Evolutionary conservation across 192 early-diverging fungal genomes (phyloP).

Genomic region (Rhizophagus clarus): DNA sequence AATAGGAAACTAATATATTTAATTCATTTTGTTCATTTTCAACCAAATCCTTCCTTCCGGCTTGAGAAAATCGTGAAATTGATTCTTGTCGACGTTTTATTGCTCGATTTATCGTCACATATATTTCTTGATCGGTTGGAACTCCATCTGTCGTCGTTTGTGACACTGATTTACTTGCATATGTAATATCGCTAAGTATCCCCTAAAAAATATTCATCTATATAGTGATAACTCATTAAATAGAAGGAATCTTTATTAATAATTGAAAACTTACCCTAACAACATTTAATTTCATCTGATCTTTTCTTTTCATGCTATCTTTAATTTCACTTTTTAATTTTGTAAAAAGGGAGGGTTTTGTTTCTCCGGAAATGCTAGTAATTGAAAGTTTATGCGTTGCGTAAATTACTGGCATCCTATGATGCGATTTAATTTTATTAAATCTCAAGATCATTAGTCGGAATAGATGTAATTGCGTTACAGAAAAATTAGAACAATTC

Average conservation of each 20-base stretch:
- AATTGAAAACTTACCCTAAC: conserved; percentile 35
- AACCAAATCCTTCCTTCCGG: conserved; percentile 75
- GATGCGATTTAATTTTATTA: neutral
- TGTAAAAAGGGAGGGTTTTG: neutral
- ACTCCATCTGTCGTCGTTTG: conserved; percentile 41
- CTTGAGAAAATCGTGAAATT: conserved; percentile 61
- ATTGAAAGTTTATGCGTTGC: neutral
- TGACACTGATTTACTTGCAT: conserved; percentile 31
- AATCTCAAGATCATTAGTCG: neutral
- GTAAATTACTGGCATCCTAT: neutral
- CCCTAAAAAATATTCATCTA: neutral
- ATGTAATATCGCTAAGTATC: conserved; percentile 20
- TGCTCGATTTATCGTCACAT: conserved; percentile 71
- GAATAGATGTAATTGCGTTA: neutral
- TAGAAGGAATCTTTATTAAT: neutral
- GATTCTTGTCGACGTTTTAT: conserved; percentile 86
- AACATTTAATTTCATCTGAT: conserved; percentile 57
- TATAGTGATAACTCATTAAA: neutral
- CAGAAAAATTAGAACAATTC: neutral
- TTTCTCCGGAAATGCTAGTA: neutral
- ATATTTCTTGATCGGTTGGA: conserved; percentile 55
- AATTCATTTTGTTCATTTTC: conserved; percentile 70
- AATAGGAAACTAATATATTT: conserved; percentile 65
- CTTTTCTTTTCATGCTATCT: conserved; percentile 73
- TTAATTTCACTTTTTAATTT: conserved; percentile 80